Evolutionary conservation across 2,329 filamentous ascomycete genomes (phyloP), one percentile per base, ranked within the genome.

Genomic region (Verticillium nubilum): DNA sequence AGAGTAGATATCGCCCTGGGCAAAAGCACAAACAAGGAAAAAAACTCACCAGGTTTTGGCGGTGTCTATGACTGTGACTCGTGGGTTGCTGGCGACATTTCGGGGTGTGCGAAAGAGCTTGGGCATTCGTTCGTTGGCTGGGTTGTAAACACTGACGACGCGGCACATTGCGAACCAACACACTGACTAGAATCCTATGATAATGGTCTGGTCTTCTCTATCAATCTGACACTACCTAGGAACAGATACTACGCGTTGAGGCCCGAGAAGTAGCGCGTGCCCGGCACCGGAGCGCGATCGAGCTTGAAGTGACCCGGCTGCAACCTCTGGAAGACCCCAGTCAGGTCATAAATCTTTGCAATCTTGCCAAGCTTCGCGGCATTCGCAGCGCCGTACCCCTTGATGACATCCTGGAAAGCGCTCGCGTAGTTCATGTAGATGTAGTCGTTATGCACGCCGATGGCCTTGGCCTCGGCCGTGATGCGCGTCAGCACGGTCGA

Each of bases 381-480:
- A 35, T 75, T 79, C n/a, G 68, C 68, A 7, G 65, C 56, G 0
- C 77, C 75, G 59, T 79, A 80, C 5, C 73, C 65, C 25, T 60
- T 59, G 54, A 78, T 67, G 1, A 75, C 72, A 33, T 75, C 67
- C 65, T 80, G 75, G 19, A 67, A 69, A 33, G 64, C 59, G 27
- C 69, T 68, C 2, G 75, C 77, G 61, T 80, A 79, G 65, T 80
- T 80, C 63, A 80, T 71, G 63, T 78, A 80, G 19, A 67, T 31
- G 33, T 65, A 70, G 15, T 65, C 64, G 27, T 58, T 63, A n/a
- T 61, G 29, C 2, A 54, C 17, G 4, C 63, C 67, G 5, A 55
- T 58, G 31, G 26, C 31, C 56, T 61, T 53, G 19, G 61, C 57
- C 6, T 57, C 59, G 52, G 25, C 27, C 19, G 27, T 53, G 25